Conservation (phyloP, 1,139 yeast genomes). For the Geotrichum restrictum region DNA sequence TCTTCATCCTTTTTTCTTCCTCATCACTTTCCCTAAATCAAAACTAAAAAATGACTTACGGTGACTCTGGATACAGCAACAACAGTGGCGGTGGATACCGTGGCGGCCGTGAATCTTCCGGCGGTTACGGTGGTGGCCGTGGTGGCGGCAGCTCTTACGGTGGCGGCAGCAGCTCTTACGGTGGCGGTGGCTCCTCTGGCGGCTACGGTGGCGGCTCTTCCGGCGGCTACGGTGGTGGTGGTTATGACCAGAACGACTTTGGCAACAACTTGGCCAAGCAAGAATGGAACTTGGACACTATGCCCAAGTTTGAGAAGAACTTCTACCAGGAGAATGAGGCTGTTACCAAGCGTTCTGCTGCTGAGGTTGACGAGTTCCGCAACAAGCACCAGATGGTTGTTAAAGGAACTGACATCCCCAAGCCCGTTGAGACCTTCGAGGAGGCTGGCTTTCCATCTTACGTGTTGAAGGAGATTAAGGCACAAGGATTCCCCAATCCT, state of each 20-base stretch:
- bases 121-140: conserved; percentile 25
- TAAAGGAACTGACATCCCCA: conserved; percentile 80
- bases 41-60: conserved; percentile 21
- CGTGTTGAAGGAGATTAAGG: conserved; percentile 81
- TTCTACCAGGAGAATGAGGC: conserved; percentile 81
- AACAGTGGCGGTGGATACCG: conserved; percentile 30
- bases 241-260: conserved; percentile 42
- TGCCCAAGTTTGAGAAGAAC: conserved; percentile 93
- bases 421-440: conserved; percentile 87
- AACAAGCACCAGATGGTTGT: conserved; percentile 80
- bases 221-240: conserved; percentile 37
- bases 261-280: conserved; percentile 65
- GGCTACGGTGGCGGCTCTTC: conserved; percentile 22
- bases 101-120: conserved; percentile 11
- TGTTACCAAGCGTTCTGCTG: conserved; percentile 70
- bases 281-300: conserved; percentile 68
- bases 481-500: conserved; percentile 90
- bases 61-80: conserved; percentile 20
- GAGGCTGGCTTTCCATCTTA: conserved; percentile 97
- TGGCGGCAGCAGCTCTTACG: conserved; percentile 7
- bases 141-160: conserved; percentile 21
- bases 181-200: conserved; percentile 22
- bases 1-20: conserved; percentile 7
- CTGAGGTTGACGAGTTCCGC: conserved; percentile 72
- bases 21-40: conserved; percentile 2